phyloP scores from a whole-genome alignment of 192 early-diverging fungal species.

The Podila clonocystis region DNA sequence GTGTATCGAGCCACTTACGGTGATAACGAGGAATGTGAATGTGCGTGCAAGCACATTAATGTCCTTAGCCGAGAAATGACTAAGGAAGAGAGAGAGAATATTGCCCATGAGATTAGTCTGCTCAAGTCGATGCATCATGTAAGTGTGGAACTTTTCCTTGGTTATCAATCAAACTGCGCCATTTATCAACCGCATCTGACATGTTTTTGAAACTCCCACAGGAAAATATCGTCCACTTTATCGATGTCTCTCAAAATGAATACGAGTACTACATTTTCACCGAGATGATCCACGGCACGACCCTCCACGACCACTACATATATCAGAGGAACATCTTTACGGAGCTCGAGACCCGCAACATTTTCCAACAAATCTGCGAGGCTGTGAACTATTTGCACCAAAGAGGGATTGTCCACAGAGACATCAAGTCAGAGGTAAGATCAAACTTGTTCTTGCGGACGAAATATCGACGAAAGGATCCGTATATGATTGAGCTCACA shows the following conservation, averaged over 20 bases:
- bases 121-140: constrained; percentile 19
- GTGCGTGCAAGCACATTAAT: constrained; percentile 31
- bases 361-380: constrained; percentile 29
- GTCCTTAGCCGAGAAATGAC: not conserved
- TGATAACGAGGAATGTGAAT: not conserved
- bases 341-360: constrained; percentile 12
- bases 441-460: too few relatives aligned
- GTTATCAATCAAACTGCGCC: not conserved
- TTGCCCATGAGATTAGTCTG: constrained; percentile 17
- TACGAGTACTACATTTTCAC: constrained; percentile 30
- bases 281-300: constrained; percentile 15
- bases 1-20: constrained; percentile 17
- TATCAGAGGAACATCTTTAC: not conserved
- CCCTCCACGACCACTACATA: not conserved
- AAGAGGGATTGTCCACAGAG: constrained; percentile 22
- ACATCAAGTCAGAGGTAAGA: constrained; percentile 48
- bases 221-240: constrained; percentile 27
- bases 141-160: not conserved
- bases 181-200: too few relatives aligned
- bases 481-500: not conserved
- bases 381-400: constrained; percentile 30
- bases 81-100: not conserved
- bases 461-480: not conserved
- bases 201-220: not conserved
- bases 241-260: not conserved